Evolutionary conservation across 169 alveolate species (phyloP).

Genomic region (Plasmodium vivax): DNA sequence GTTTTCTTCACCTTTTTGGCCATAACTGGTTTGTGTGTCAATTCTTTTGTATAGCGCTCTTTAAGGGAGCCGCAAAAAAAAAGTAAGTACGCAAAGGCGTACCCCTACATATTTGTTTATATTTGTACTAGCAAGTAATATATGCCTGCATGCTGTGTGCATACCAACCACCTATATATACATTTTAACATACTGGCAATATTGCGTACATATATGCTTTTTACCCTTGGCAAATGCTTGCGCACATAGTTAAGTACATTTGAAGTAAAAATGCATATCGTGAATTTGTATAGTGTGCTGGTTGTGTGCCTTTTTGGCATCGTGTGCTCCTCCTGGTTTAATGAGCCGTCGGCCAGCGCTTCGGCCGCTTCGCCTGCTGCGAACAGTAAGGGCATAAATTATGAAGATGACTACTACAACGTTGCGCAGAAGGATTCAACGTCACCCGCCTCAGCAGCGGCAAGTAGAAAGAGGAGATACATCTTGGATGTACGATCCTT

Average conservation of each 20-base stretch:
- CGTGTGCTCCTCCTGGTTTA: constrained; percentile 5
- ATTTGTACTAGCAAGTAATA: constrained; percentile 17
- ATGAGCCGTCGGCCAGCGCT: background rate
- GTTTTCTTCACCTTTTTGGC: background rate
- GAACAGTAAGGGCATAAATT: background rate
- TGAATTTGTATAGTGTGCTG: background rate
- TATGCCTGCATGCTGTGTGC: background rate
- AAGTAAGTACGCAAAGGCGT: background rate
- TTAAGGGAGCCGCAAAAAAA: background rate
- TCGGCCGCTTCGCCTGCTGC: background rate
- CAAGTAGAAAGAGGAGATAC: constrained; percentile 7
- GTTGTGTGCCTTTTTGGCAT: constrained; percentile 52
- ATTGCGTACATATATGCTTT: background rate
- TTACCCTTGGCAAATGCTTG: background rate
- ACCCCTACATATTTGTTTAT: background rate
- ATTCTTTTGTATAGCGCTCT: background rate
- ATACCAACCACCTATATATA: background rate
- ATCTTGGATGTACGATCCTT: constrained; percentile 23
- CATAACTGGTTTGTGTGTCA: background rate
- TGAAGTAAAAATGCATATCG: constrained; percentile 4
- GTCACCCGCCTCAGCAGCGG: background rate
- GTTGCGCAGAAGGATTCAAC: background rate
- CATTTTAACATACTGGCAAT: background rate
- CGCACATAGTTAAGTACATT: background rate
- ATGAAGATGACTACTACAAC: background rate